These are phyloP conservation scores for Trichoderma harzianum DNA, from an alignment of 2,329 filamentous ascomycete species.

Conservation along the genomic window DNA sequence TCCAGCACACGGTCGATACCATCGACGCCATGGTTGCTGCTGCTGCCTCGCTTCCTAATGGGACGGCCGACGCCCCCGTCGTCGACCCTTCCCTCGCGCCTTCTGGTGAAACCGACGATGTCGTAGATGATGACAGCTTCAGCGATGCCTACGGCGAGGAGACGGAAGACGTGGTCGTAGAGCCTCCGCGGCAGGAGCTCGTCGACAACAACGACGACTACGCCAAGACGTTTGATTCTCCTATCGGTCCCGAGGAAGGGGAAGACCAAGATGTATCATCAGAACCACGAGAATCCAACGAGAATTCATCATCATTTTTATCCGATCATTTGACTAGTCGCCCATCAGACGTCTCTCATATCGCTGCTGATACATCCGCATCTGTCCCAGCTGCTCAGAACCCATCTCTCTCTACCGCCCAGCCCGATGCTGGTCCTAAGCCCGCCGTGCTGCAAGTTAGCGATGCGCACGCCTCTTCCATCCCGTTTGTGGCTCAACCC, in stretches of 20 bases:
- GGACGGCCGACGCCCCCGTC: slow-evolving; percentile 28
- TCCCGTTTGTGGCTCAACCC: slow-evolving; percentile 21
- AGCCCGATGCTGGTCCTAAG: slow-evolving; percentile 28
- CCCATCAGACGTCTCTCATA: slow-evolving; percentile 31
- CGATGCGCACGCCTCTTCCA: slow-evolving; percentile 23
- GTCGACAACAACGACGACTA: slow-evolving; percentile 46
- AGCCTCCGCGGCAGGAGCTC: slow-evolving; percentile 29
- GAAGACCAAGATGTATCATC: slow-evolving; percentile 43
- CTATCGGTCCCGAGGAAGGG: slow-evolving; percentile 36
- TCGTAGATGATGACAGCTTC: slow-evolving; percentile 47
- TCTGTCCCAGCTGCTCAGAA: slow-evolving; percentile 27
- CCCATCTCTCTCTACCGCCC: slow-evolving; percentile 26
- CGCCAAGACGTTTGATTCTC: slow-evolving; percentile 51
- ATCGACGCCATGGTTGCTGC: slow-evolving; percentile 46
- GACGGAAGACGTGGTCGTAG: slow-evolving; percentile 30
- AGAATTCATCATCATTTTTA: slow-evolving; percentile 43
- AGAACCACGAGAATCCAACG: slow-evolving; percentile 28
- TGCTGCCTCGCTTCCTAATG: slow-evolving; percentile 30
- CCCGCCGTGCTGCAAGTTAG: slow-evolving; percentile 24
- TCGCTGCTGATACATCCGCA: slow-evolving; percentile 31
- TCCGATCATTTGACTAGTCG: slow-evolving; percentile 38
- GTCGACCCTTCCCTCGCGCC: slow-evolving; percentile 34
- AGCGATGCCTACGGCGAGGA: slow-evolving; percentile 47
- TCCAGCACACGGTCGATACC: slow-evolving; percentile 52
- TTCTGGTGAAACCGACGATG: slow-evolving; percentile 36